These are phyloP conservation scores for Saccharomycopsis vini DNA, from an alignment of 805 yeast species.

Conservation along the genomic window DNA sequence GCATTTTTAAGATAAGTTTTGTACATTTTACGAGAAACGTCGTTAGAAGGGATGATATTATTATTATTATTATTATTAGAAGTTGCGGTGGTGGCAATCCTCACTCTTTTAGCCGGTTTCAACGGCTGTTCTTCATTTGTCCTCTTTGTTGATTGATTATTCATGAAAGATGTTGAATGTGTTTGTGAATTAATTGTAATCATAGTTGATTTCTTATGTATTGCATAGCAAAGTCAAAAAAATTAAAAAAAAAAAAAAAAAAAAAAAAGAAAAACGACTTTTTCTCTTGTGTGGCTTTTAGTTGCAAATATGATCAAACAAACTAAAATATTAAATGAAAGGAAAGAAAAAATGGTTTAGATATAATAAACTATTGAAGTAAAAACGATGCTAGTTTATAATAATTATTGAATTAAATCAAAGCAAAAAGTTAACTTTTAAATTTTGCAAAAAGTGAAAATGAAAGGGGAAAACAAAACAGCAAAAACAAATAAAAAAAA, in stretches of 20 bases:
- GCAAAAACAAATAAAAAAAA: too few species aligned
- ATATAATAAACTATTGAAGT: too few species aligned
- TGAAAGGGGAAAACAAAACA: too few species aligned
- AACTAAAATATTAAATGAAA: too few species aligned
- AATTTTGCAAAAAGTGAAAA: too few species aligned
- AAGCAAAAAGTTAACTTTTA: too few species aligned
- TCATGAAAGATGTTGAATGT: not conserved
- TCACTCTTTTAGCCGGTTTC: not conserved
- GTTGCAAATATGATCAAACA: too few species aligned
- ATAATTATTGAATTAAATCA: too few species aligned
- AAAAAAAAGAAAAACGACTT: not conserved
- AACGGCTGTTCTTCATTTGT: not conserved
- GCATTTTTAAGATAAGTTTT: slow-evolving; percentile 52
- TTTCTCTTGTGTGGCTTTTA: too few species aligned
- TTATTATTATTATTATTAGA: not conserved
- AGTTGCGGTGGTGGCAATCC: not conserved
- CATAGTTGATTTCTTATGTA: not conserved
- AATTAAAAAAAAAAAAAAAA: slow-evolving; percentile 2
- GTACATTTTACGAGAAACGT: slow-evolving; percentile 19
- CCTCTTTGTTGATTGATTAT: too few species aligned
- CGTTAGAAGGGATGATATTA: not conserved
- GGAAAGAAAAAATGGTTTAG: too few species aligned
- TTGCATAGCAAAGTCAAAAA: not conserved
- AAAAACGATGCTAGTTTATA: too few species aligned
- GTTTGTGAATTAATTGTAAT: not conserved